phyloP scores from a whole-genome alignment of 306 rosid species.

The Malus asiatica region DNA sequence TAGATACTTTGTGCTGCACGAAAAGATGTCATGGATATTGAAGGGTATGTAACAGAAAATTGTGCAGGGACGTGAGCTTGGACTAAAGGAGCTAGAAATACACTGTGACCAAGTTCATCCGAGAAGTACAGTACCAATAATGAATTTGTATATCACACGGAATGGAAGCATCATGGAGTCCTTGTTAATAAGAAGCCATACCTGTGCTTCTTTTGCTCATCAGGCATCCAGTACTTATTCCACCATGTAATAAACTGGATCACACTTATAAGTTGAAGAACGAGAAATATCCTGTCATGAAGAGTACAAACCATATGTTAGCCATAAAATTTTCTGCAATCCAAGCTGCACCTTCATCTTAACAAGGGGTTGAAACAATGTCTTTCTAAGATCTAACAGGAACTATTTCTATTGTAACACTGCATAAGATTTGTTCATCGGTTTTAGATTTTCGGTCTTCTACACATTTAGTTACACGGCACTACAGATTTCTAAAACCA shows the following conservation, averaged over 20 bases:
- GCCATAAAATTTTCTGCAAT: not conserved
- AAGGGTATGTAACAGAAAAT: not conserved
- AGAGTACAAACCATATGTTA: conserved; percentile 9
- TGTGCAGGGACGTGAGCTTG: not conserved
- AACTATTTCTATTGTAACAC: too few species aligned
- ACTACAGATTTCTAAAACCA: too few species aligned
- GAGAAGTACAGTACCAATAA: too few species aligned
- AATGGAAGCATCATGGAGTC: too few species aligned
- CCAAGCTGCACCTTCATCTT: not conserved
- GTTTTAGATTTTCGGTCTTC: too few species aligned
- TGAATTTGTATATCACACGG: too few species aligned
- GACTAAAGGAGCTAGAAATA: too few species aligned
- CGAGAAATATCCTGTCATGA: conserved; percentile 39
- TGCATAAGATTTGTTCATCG: too few species aligned
- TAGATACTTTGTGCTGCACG: too few species aligned
- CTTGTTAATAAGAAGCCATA: conserved; percentile 11
- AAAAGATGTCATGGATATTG: not conserved
- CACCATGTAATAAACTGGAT: conserved; percentile 81
- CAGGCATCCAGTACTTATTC: conserved; percentile 83
- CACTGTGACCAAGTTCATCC: too few species aligned
- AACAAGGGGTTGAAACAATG: too few species aligned
- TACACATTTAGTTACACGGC: too few species aligned
- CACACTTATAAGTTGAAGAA: conserved; percentile 69
- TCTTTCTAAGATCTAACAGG: not conserved
- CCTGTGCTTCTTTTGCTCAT: conserved; percentile 57